Conservation (phyloP, 371 early-diverging fungal genomes). For the Mortierella sp. region DNA sequence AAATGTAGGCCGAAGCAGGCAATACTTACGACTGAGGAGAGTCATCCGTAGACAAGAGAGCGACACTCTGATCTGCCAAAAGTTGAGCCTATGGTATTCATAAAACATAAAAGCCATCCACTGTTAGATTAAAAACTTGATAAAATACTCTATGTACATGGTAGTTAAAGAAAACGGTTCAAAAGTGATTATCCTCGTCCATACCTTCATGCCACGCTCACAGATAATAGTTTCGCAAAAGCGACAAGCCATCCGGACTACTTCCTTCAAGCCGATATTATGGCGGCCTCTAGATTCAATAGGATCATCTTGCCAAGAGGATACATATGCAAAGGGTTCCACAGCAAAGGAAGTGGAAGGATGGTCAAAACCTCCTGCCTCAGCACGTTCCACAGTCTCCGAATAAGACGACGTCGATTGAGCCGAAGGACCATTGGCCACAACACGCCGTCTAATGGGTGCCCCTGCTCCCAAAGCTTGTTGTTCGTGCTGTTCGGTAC, state of each 20-base stretch:
- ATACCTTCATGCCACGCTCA: constrained; percentile 85
- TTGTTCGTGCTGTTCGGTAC: background rate
- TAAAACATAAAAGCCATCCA: too few relatives aligned
- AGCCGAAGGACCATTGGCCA: background rate
- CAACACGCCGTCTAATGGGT: background rate
- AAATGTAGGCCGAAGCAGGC: background rate
- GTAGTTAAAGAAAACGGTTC: too few relatives aligned
- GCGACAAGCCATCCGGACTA: constrained; percentile 58
- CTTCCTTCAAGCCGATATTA: constrained; percentile 41
- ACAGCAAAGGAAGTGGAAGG: background rate
- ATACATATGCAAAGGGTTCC: background rate
- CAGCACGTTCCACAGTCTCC: constrained; percentile 31
- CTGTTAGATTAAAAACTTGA: too few relatives aligned
- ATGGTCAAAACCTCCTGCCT: constrained; percentile 23
- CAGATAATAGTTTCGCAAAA: constrained; percentile 71
- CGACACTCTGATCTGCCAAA: constrained; percentile 88
- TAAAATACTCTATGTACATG: too few relatives aligned
- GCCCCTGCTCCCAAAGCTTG: background rate
- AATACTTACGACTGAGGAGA: constrained; percentile 79
- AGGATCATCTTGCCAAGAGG: background rate
- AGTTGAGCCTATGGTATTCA: constrained; percentile 38
- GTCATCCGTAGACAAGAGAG: constrained; percentile 87
- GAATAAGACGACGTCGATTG: constrained; percentile 26
- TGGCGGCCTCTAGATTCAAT: background rate
- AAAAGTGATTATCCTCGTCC: background rate